Evolutionary conservation across 2,329 filamentous ascomycete species (phyloP).

Genomic region (Diaporthe eres): DNA sequence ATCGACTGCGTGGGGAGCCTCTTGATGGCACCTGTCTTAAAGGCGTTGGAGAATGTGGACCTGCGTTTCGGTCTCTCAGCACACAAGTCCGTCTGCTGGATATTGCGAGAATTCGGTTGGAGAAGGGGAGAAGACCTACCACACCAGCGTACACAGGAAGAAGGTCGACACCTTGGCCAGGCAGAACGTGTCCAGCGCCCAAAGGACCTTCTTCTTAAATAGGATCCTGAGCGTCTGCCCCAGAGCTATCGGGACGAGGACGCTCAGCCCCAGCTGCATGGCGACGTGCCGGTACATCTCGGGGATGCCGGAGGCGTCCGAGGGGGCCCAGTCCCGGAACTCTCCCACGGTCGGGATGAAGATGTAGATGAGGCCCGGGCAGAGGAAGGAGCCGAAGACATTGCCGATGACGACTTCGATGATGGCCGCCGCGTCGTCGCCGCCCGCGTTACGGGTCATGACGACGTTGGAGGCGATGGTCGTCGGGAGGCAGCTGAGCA

Average conservation of each 20-base stretch:
- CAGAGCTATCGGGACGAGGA: slow-evolving; percentile 73
- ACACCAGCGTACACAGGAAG: slow-evolving; percentile 64
- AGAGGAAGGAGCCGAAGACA: slow-evolving; percentile 76
- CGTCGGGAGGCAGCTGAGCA: slow-evolving; percentile 77
- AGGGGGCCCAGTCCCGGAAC: slow-evolving; percentile 68
- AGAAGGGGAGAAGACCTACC: slow-evolving; percentile 56
- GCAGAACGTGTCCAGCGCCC: slow-evolving; percentile 67
- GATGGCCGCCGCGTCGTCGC: slow-evolving; percentile 75
- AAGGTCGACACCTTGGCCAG: slow-evolving; percentile 63
- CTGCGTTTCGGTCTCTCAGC: slow-evolving; percentile 52
- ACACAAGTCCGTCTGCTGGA: not conserved
- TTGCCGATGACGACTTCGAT: slow-evolving; percentile 81
- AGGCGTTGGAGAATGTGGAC: slow-evolving; percentile 77
- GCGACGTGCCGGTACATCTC: slow-evolving; percentile 77
- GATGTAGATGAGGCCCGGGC: slow-evolving; percentile 74
- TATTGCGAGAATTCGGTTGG: slow-evolving; percentile 51
- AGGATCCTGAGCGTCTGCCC: slow-evolving; percentile 72
- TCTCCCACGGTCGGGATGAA: slow-evolving; percentile 67
- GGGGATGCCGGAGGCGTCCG: slow-evolving; percentile 65
- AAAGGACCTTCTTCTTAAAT: slow-evolving; percentile 65
- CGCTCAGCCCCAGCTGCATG: slow-evolving; percentile 76
- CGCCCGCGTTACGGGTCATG: slow-evolving; percentile 78
- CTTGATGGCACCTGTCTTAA: slow-evolving; percentile 74
- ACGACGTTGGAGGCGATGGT: slow-evolving; percentile 82
- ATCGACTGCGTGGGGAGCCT: slow-evolving; percentile 71